Base-by-base conservation (phyloP, 2,329 filamentous ascomycete genomes). In the Botrytis sinoallii region DNA sequence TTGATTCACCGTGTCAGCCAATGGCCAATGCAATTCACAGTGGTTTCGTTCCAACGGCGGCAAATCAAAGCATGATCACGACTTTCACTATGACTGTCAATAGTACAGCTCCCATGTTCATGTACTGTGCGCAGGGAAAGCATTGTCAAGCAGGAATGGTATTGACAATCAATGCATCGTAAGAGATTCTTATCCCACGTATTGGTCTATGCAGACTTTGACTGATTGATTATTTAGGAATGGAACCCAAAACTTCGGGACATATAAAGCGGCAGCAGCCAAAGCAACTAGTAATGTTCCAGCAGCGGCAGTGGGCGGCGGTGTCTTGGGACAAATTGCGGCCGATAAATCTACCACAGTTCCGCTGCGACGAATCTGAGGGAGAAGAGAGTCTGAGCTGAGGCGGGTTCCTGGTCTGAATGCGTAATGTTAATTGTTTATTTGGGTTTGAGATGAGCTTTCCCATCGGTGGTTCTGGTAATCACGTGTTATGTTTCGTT, bases 101-200 rank as follows among this genome's bases (percentile, higher is more conserved):
- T 80, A 86, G 89, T 82, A 88, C 86, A 66, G 90, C 87, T 71
- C 93, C 93, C 44, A 85, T 95, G 76, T 95, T 93, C 92, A 84
- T 93, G 77, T 95, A 92, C 86, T 95, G 93, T 84, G 89, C 89
- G 38, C 91, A 94, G 82, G 89, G 82, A 66, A 88, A 86, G 79
- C 93, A 96, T 84, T 96, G 93, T 83, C 88, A 94, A 73, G 73
- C 67, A 12, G 81, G 80, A n/a, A 81, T 82, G 81, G 75, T 74
- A 6, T 79, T 81, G 78, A 80, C 80, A 32, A 87, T 91, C 64
- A 82, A 86, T 48, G 84, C 69, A 40, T 20, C 32, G 59, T 63
- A 32, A 38, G 57, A 29, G 12, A 16, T 22, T 20, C 8, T 5
- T 1, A 22, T 40, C 6, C 44, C 42, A 22, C 3, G 32, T 0